Percentiles rank a stretch among this genome's conserved stretches.
Evolutionary conservation across 148 eudicot genomes (phyloP).

Genomic region (Selenicereus undatus): DNA sequence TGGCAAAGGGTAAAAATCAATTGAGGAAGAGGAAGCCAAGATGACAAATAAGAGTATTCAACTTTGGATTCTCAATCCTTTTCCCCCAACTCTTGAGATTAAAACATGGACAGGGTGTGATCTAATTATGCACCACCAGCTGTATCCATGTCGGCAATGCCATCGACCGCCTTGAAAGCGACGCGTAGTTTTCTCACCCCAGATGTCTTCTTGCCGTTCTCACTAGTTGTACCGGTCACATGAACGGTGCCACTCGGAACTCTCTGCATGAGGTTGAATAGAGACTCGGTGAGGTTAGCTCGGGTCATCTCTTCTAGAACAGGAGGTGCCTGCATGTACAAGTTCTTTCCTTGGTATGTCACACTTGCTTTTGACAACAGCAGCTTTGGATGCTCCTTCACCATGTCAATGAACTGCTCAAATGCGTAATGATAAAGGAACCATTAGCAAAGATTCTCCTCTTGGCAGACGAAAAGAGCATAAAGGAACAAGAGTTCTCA

Average conservation of each 20-base stretch:
- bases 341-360: conserved; percentile 57
- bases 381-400: conserved; percentile 76
- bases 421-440: conserved; percentile 9
- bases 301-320: conserved; percentile 94
- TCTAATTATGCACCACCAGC: conserved; percentile 62
- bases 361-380: conserved; percentile 73
- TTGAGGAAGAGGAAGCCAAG: too few relatives aligned
- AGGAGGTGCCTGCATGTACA: conserved; percentile 98
- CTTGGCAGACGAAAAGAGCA: not conserved
- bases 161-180: conserved; percentile 68
- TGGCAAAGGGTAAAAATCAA: not conserved
- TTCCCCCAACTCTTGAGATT: not conserved
- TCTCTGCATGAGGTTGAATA: conserved; percentile 74
- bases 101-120: not conserved
- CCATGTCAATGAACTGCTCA: conserved; percentile 69
- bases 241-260: conserved; percentile 51
- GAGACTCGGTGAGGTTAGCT: conserved; percentile 54
- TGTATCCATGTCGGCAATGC: conserved; percentile 67
- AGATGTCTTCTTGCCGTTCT: conserved; percentile 55
- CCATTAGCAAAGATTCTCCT: conserved; percentile 3
- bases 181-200: conserved; percentile 64
- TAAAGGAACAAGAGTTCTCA: not conserved
- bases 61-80: not conserved
- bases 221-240: conserved; percentile 57
- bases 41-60: not conserved